A percentile compares a stretch with the other conserved stretches of the same genome.
Evolutionary conservation across 1,284 basidiomycete species (phyloP).

Genomic region (Cystobasidiaceae sp.): DNA sequence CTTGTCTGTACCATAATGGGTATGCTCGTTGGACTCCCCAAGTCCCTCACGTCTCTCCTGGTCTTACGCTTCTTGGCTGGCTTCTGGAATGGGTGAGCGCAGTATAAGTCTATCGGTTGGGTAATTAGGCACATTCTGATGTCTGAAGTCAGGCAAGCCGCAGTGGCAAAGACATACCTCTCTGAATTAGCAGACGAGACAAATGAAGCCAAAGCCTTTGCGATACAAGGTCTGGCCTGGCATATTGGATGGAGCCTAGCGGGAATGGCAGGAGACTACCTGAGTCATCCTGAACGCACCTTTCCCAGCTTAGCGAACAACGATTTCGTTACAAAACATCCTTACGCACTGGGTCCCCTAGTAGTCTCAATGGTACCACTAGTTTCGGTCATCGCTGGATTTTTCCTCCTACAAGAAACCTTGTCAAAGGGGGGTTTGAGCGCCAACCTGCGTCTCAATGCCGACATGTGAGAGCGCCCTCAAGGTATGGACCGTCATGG

Average conservation of each 20-base stretch:
- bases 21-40: neutral
- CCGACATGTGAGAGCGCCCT: constrained; percentile 16
- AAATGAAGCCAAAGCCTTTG: constrained; percentile 18
- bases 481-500: neutral
- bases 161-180: constrained; percentile 11
- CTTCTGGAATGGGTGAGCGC: constrained; percentile 10
- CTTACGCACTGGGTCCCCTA: constrained; percentile 4
- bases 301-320: neutral
- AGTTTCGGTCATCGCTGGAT: neutral
- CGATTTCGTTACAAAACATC: neutral
- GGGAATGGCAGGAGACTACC: constrained; percentile 4
- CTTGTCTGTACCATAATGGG: constrained; percentile 1
- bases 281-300: constrained; percentile 9
- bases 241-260: constrained; percentile 15
- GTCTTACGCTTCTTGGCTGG: constrained; percentile 3
- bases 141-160: neutral
- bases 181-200: constrained; percentile 9
- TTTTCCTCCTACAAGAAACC: constrained; percentile 11
- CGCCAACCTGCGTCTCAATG: neutral
- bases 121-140: neutral
- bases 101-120: neutral
- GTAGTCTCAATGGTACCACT: neutral
- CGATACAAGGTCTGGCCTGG: constrained; percentile 6
- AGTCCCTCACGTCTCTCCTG: neutral
- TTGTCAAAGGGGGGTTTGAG: neutral